Conservation (phyloP, 129 eudicot genomes). For the Lonicera japonica region DNA sequence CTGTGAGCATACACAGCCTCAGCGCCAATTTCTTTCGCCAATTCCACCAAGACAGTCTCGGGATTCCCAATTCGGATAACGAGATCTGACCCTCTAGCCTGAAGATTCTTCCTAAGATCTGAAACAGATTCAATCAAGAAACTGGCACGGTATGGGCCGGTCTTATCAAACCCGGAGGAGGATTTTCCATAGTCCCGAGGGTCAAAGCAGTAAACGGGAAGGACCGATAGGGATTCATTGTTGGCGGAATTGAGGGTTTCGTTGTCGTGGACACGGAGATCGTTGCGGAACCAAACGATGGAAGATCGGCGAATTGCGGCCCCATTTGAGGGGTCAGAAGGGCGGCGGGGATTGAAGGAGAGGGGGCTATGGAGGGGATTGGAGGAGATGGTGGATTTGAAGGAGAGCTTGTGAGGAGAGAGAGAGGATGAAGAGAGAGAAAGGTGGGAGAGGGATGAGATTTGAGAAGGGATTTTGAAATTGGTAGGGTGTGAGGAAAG, state of each 20-base stretch:
- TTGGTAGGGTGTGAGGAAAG: conserved; percentile 13
- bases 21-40: conserved; percentile 78
- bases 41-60: conserved; percentile 58
- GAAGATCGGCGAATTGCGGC: conserved; percentile 61
- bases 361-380: conserved; percentile 64
- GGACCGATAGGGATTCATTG: conserved; percentile 62
- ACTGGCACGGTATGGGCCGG: conserved; percentile 78
- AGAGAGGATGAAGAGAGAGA: conserved; percentile 35
- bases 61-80: conserved; percentile 73
- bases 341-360: conserved; percentile 65
- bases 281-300: conserved; percentile 86
- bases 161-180: conserved; percentile 75
- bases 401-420: conserved; percentile 27
- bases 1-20: conserved; percentile 73
- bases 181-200: conserved; percentile 88
- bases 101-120: conserved; percentile 56
- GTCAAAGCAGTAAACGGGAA: conserved; percentile 85
- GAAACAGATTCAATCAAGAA: conserved; percentile 67
- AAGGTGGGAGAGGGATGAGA: conserved; percentile 31
- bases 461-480: conserved; percentile 54
- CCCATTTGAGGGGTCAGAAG: conserved; percentile 62
- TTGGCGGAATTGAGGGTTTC: conserved; percentile 65
- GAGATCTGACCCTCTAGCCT: conserved; percentile 73
- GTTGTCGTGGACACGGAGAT: conserved; percentile 77
- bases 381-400: conserved; percentile 56